Conservation (phyloP, 2,329 filamentous ascomycete genomes). For the Mycogone perniciosa region DNA sequence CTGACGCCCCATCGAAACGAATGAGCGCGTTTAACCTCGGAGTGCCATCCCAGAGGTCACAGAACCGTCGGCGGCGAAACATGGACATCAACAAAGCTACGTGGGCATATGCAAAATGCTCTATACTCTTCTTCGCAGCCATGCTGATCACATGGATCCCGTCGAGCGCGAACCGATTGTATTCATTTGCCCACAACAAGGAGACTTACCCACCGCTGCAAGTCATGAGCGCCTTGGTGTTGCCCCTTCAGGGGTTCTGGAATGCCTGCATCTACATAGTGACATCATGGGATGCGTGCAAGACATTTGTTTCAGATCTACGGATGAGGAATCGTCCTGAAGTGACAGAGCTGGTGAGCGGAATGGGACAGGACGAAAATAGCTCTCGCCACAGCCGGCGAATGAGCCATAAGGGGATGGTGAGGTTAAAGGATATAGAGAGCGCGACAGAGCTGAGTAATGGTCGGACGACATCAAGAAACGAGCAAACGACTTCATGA, state of each 20-base stretch:
- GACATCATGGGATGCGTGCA: constrained; percentile 61
- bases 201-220: constrained; percentile 53
- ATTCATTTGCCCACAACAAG: constrained; percentile 54
- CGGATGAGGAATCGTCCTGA: constrained; percentile 21
- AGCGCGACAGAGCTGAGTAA: constrained; percentile 9
- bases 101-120: constrained; percentile 64
- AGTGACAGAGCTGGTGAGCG: constrained; percentile 30
- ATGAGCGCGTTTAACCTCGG: constrained; percentile 20
- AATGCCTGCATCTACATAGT: constrained; percentile 71
- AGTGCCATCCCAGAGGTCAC: background rate
- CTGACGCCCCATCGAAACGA: constrained; percentile 16
- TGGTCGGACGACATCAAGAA: constrained; percentile 1
- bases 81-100: constrained; percentile 56
- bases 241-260: constrained; percentile 81
- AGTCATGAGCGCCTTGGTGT: constrained; percentile 64
- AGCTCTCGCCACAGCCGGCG: constrained; percentile 7
- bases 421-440: constrained; percentile 7
- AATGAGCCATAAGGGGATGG: constrained; percentile 4
- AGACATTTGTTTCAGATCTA: constrained; percentile 38
- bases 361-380: constrained; percentile 16
- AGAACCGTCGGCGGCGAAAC: constrained; percentile 27
- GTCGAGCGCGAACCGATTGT: constrained; percentile 71
- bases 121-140: constrained; percentile 64
- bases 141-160: constrained; percentile 71
- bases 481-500: too few relatives aligned